Base-by-base conservation (phyloP, 176 grass and related monocot genomes). In the Puya raimondii region DNA sequence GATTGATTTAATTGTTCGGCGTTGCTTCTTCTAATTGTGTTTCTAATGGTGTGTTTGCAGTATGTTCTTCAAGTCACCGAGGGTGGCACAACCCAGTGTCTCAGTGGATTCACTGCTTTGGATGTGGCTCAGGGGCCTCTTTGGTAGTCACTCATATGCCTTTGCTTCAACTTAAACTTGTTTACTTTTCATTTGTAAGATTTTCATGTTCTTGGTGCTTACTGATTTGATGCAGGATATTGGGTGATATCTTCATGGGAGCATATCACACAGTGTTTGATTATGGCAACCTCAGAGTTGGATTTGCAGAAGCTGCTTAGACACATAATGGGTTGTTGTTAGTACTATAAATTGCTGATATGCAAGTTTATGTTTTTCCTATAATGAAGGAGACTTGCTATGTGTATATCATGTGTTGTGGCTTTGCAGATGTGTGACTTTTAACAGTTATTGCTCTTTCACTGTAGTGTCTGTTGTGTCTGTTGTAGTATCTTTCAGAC, bases 51-150 rank as follows among this genome's bases (percentile, higher is more conserved):
- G 12, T 64, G 47, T 52, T 1, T 77, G 58, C 71, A 85, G 82
- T 80, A 80, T 63, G 53, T 80, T 47, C 82, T 85, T 4, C 68
- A 85, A 69, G 59, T 85, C 15, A 50, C 49, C 48, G 51, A 65
- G 15, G 82, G 77, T 50, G 66, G 16, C 20, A 23, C 61, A 68
- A 49, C 48, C 18, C 77, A 84, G 15, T 81, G 85, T 47, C 84
- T 81, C 47, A 86, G 83, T 65, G 83, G 83, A 23, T 86, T 84
- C 66, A 78, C 68, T 18, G 81, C 74, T 70, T 16, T 82, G 50
- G 79, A 89, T 74, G 23, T 80, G 15, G 67, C 82, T 50, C 64
- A 50, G 12, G 79, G 67, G 22, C 76, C 79, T 57, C 82, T 80
- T 16, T 85, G 76, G 77, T 59, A 76, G 2, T 21, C n/a, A 21